Evolutionary conservation across 129 eudicot genomes (phyloP).

Genomic region (carrot (Daucus carota)): DH1_v3.0 NC_030388.2:29479001-29479500

Average conservation of each 20-base stretch:
- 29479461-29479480: neutral
- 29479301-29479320: constrained; percentile 82
- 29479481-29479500: neutral
- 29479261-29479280: constrained; percentile 85
- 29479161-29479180: constrained; percentile 94
- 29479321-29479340: constrained; percentile 5
- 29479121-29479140: neutral
- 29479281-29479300: constrained; percentile 76
- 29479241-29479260: constrained; percentile 84
- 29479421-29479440: neutral
- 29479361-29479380: neutral
- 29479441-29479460: neutral
- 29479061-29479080: neutral
- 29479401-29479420: neutral
- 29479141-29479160: constrained; percentile 62
- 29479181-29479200: constrained; percentile 87
- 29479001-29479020: neutral
- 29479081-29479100: neutral
- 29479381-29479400: neutral
- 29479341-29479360: neutral
- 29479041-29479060: neutral
- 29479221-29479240: constrained; percentile 79
- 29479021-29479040: neutral
- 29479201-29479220: constrained; percentile 69
- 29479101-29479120: neutral